Conservation (phyloP, 129 eudicot species). For the Helianthus annuus region DNA sequence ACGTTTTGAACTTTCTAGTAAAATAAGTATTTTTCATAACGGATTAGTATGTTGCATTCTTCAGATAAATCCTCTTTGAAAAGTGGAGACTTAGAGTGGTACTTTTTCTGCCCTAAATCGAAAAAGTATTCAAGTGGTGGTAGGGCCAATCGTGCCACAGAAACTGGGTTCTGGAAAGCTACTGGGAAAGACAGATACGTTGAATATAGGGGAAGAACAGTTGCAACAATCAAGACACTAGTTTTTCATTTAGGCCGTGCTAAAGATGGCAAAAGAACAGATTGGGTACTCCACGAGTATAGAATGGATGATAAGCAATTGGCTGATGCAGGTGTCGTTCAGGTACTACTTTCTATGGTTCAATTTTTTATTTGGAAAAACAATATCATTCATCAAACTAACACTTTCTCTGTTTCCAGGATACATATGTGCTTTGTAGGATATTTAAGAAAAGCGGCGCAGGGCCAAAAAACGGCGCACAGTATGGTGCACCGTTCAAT, state of each 20-base stretch:
- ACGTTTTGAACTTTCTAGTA: neutral
- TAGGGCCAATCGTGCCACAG: slow-evolving; percentile 64
- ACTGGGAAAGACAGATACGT: slow-evolving; percentile 72
- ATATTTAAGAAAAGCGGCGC: slow-evolving; percentile 66
- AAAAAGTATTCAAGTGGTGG: slow-evolving; percentile 61
- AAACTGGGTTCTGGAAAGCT: slow-evolving; percentile 73
- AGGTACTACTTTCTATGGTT: slow-evolving; percentile 36
- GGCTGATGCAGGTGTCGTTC: slow-evolving; percentile 47
- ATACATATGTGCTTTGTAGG: slow-evolving; percentile 59
- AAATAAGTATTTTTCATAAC: neutral
- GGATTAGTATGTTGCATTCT: slow-evolving; percentile 1
- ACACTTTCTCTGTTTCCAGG: slow-evolving; percentile 41
- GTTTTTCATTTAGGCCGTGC: slow-evolving; percentile 63
- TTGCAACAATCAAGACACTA: slow-evolving; percentile 61
- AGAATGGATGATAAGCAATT: slow-evolving; percentile 47
- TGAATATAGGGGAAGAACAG: slow-evolving; percentile 34
- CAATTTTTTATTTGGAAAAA: neutral
- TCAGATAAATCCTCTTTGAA: slow-evolving; percentile 59
- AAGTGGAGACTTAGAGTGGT: slow-evolving; percentile 74
- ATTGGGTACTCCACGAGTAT: slow-evolving; percentile 84
- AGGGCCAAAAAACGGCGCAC: slow-evolving; percentile 73
- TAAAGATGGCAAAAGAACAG: slow-evolving; percentile 60
- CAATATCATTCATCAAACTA: neutral
- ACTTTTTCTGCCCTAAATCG: slow-evolving; percentile 72
- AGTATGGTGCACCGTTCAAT: slow-evolving; percentile 75